Conservation (phyloP, 345 rosid genomes). For the Aquilaria sinensis region DNA sequence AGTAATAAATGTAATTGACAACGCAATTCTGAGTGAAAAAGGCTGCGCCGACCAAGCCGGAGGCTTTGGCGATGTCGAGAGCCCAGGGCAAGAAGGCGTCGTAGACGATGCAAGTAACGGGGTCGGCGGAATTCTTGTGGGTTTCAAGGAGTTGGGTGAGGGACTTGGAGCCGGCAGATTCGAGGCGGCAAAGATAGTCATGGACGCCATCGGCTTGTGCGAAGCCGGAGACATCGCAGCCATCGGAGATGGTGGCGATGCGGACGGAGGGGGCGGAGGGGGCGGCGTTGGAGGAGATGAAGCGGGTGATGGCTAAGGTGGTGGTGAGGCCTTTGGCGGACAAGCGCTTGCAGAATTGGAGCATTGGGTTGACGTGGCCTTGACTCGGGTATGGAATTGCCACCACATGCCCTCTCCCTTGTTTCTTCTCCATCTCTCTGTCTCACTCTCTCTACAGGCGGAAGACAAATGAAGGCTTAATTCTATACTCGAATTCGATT, state of each 20-base stretch:
- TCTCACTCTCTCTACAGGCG: too few relatives aligned
- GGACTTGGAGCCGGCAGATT: slow-evolving; percentile 38
- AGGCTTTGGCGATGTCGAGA: slow-evolving; percentile 51
- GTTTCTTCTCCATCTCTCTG: slow-evolving; percentile 7
- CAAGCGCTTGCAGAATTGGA: slow-evolving; percentile 43
- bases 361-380: slow-evolving; percentile 46
- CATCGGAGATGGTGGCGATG: slow-evolving; percentile 36
- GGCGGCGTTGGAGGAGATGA: slow-evolving; percentile 22
- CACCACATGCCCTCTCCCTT: slow-evolving; percentile 20
- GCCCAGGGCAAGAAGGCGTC: slow-evolving; percentile 66
- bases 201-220: slow-evolving; percentile 16
- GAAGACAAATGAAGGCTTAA: too few relatives aligned
- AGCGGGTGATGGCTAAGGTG: slow-evolving; percentile 34
- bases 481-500: too few relatives aligned
- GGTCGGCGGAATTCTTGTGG: slow-evolving; percentile 21
- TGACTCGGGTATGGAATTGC: slow-evolving; percentile 31
- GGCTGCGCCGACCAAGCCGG: slow-evolving; percentile 42
- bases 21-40: slow-evolving; percentile 69
- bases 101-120: slow-evolving; percentile 45
- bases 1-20: slow-evolving; percentile 51
- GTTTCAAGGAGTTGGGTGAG: slow-evolving; percentile 36
- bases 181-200: slow-evolving; percentile 29
- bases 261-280: slow-evolving; percentile 15
- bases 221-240: slow-evolving; percentile 28
- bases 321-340: slow-evolving; percentile 31